These are phyloP conservation scores for Psilocybe mexicana DNA, from an alignment of 1,284 basidiomycete genomes.

Conservation along the genomic window DNA sequence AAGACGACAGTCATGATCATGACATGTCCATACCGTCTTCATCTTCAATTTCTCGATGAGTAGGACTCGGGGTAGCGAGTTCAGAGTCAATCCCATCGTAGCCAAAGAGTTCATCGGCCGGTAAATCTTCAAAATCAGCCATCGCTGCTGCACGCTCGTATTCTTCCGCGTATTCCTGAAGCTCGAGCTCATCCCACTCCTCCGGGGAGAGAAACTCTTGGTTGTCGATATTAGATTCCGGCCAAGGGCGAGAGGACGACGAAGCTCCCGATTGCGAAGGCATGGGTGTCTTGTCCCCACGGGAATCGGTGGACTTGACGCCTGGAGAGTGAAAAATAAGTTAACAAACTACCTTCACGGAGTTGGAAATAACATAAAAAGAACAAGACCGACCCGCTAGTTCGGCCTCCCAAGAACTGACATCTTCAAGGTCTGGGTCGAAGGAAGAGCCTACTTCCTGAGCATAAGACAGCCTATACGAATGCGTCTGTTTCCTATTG, in stretches of 20 bases:
- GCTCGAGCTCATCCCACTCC: constrained; percentile 56
- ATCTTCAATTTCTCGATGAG: background rate
- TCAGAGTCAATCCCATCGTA: constrained; percentile 29
- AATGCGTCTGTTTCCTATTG: constrained; percentile 47
- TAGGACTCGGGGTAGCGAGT: background rate
- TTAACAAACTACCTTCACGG: constrained; percentile 9
- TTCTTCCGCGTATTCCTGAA: constrained; percentile 61
- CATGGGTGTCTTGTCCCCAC: background rate
- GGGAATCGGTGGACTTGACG: constrained; percentile 5
- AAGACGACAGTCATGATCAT: background rate
- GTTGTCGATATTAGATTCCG: constrained; percentile 13
- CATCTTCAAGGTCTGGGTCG: constrained; percentile 68
- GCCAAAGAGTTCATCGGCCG: constrained; percentile 36
- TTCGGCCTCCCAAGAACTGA: constrained; percentile 57
- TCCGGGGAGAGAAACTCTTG: constrained; percentile 35
- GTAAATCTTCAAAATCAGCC: constrained; percentile 55
- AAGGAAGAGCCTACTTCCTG: constrained; percentile 73
- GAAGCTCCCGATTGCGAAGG: constrained; percentile 5
- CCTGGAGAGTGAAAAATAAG: constrained; percentile 7
- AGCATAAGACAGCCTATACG: constrained; percentile 61
- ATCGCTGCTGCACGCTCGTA: constrained; percentile 38
- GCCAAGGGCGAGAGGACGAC: background rate
- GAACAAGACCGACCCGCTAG: constrained; percentile 36
- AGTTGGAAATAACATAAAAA: constrained; percentile 1
- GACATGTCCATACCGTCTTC: constrained; percentile 25